These are phyloP conservation scores for Xylaria curta DNA, from an alignment of 495 filamentous ascomycete genomes.

Conservation along the genomic window DNA sequence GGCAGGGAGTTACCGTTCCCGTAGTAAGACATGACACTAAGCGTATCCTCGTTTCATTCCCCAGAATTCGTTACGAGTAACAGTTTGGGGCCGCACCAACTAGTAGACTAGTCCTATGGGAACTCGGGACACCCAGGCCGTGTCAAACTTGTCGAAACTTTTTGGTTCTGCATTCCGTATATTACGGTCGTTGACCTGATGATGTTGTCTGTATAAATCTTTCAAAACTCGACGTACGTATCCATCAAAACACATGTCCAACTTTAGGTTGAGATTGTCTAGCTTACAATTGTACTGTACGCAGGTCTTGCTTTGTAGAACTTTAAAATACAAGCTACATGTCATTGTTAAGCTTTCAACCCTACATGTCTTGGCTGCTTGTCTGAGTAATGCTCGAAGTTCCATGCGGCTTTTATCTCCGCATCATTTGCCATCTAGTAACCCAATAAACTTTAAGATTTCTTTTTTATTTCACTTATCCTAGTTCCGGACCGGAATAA, in stretches of 20 bases:
- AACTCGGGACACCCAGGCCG: neutral
- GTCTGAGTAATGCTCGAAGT: neutral
- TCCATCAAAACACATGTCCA: neutral
- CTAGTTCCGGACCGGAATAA: too few species aligned
- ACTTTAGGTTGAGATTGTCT: neutral
- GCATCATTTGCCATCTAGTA: neutral
- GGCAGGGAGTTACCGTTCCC: slow-evolving; percentile 10
- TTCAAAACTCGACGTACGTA: neutral
- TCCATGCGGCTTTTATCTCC: too few species aligned
- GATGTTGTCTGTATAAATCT: neutral
- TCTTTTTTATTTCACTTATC: too few species aligned
- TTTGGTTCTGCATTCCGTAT: neutral
- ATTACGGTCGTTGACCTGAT: neutral
- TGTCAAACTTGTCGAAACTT: neutral
- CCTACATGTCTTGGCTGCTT: neutral
- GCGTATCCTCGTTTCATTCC: neutral
- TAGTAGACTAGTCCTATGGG: neutral
- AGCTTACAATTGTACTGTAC: neutral
- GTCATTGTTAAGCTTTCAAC: neutral
- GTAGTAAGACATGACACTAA: neutral
- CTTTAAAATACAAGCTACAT: neutral
- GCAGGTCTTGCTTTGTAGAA: neutral
- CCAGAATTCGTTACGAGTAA: slow-evolving; percentile 16
- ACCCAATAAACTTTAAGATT: too few species aligned
- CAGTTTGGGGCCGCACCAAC: neutral